phyloP scores from a whole-genome alignment of 352 stramenopile species.

The Saprolegnia parasitica region DNA sequence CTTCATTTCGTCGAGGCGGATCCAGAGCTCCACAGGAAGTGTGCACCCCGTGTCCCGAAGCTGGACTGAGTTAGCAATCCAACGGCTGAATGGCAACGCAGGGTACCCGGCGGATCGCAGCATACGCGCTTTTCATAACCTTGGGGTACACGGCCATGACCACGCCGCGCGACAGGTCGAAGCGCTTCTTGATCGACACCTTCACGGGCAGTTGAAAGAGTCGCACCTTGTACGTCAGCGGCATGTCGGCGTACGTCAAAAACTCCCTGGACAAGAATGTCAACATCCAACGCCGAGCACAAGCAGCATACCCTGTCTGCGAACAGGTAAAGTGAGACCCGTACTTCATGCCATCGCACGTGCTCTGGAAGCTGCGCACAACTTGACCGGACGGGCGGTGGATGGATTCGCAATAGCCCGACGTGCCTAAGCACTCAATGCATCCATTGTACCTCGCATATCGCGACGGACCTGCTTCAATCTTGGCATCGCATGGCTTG shows the following conservation, averaged over 20 bases:
- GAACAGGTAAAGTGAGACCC: slow-evolving; percentile 20
- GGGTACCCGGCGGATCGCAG: slow-evolving; percentile 30
- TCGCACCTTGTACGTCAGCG: slow-evolving; percentile 15
- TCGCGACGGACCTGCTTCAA: slow-evolving; percentile 13
- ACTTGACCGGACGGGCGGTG: slow-evolving; percentile 11
- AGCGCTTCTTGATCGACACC: slow-evolving; percentile 6
- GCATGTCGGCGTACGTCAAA: slow-evolving; percentile 19
- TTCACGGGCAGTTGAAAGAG: slow-evolving; percentile 9
- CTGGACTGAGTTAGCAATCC: not conserved
- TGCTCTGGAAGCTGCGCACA: slow-evolving; percentile 19
- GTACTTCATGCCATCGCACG: slow-evolving; percentile 27
- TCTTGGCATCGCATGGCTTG: slow-evolving; percentile 27
- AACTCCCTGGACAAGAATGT: slow-evolving; percentile 18
- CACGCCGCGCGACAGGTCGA: slow-evolving; percentile 28
- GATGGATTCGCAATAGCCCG: slow-evolving; percentile 24
- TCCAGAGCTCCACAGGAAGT: slow-evolving; percentile 36
- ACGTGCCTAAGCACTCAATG: slow-evolving; percentile 11
- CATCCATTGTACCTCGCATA: not conserved
- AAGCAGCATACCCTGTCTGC: slow-evolving; percentile 25
- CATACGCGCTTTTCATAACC: slow-evolving; percentile 33
- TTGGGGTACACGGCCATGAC: slow-evolving; percentile 35
- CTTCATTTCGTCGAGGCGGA: slow-evolving; percentile 32
- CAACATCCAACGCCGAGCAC: not conserved
- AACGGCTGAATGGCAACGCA: not conserved
- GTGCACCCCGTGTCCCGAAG: slow-evolving; percentile 31